A percentile compares a stretch with the other conserved stretches of the same genome.
These are phyloP conservation scores for Sporothrix euskadiensis DNA, from an alignment of 2,329 filamentous ascomycete genomes.

Conservation along the genomic window DNA sequence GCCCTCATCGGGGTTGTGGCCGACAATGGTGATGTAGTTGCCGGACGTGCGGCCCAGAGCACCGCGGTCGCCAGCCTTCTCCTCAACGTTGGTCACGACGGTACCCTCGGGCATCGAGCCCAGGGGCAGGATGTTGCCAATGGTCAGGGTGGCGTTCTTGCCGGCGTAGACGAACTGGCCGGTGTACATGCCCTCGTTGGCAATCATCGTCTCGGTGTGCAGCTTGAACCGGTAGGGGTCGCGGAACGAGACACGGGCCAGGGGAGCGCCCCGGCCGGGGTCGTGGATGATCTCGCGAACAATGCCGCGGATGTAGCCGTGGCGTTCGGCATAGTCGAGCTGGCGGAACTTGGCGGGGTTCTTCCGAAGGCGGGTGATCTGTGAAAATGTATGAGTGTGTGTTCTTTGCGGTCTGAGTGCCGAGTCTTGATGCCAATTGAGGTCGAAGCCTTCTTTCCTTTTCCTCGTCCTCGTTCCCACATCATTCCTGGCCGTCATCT, in stretches of 20 bases:
- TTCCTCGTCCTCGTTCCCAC: background rate
- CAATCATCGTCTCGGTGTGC: conserved; percentile 98
- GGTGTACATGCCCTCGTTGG: conserved; percentile 99
- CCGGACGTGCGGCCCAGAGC: conserved; percentile 94
- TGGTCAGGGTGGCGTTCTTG: conserved; percentile 95
- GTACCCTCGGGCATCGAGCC: conserved; percentile 97
- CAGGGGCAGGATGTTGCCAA: conserved; percentile 96
- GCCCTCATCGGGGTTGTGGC: conserved; percentile 97
- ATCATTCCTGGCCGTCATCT: background rate
- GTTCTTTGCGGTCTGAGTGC: background rate
- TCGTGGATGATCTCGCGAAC: conserved; percentile 99
- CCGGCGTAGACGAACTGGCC: conserved; percentile 99
- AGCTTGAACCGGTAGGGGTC: conserved; percentile 98
- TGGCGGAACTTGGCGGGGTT: conserved; percentile 88
- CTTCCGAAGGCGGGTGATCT: conserved; percentile 93
- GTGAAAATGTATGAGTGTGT: conserved; percentile 30
- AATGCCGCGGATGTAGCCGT: conserved; percentile 96
- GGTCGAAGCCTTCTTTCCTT: background rate
- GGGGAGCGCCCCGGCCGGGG: conserved; percentile 94
- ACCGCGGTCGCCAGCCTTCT: conserved; percentile 97
- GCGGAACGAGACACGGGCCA: conserved; percentile 95
- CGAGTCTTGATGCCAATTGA: background rate
- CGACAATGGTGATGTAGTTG: conserved; percentile 98
- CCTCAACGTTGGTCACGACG: conserved; percentile 98
- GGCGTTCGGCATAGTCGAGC: conserved; percentile 94